Evolutionary conservation across 345 rosid species (phyloP).

Genomic region (Euclidium syriacum): DNA sequence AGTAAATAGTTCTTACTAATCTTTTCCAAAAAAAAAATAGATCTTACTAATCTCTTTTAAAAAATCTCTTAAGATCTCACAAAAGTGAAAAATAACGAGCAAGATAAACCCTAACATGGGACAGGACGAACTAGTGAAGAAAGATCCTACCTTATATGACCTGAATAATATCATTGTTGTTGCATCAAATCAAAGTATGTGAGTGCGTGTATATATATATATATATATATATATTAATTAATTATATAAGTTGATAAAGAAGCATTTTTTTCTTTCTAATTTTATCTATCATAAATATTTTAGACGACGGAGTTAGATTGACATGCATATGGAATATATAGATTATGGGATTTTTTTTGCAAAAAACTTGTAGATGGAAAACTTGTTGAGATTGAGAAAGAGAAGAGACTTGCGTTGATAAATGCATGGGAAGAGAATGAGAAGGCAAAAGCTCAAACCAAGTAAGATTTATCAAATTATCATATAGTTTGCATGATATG

Average conservation of each 20-base stretch:
- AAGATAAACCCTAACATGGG: constrained; percentile 18
- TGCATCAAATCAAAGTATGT: constrained; percentile 30
- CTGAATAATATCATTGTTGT: neutral
- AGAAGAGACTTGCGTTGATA: constrained; percentile 58
- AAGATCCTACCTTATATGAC: constrained; percentile 11
- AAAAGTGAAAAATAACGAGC: neutral
- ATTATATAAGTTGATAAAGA: too few relatives aligned
- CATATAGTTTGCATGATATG: neutral
- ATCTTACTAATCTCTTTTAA: too few relatives aligned
- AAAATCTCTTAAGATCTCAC: neutral
- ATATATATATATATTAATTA: neutral
- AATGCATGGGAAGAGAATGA: constrained; percentile 87
- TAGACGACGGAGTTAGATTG: neutral
- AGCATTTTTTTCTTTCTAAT: too few relatives aligned
- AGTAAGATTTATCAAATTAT: constrained; percentile 37
- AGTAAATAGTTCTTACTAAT: neutral
- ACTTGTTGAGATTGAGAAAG: constrained; percentile 47
- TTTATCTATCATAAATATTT: too few relatives aligned
- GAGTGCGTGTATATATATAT: neutral
- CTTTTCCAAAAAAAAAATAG: too few relatives aligned
- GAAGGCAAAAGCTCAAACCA: constrained; percentile 73
- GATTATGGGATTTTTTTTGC: neutral
- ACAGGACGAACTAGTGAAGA: constrained; percentile 14
- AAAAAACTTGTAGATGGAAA: constrained; percentile 11
- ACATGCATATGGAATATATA: neutral